Conservation (phyloP, 192 early-diverging fungal genomes). For the Gonapodya prolifera region DNA sequence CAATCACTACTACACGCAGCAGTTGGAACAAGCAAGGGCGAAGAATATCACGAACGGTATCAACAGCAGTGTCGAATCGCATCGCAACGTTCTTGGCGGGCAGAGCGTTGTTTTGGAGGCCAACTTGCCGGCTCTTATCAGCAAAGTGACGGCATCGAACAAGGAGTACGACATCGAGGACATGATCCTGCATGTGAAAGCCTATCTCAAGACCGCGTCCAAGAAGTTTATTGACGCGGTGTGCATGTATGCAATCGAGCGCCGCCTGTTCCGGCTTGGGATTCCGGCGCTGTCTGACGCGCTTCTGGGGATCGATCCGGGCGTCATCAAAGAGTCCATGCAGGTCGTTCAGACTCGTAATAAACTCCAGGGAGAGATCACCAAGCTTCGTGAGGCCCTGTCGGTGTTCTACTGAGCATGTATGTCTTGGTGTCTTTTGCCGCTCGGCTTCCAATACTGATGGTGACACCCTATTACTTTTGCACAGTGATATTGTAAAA, state of each 20-base stretch:
- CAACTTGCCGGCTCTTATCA: too few relatives aligned
- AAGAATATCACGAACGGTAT: not conserved
- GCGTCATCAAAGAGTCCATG: not conserved
- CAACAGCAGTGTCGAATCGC: not conserved
- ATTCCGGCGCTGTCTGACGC: not conserved
- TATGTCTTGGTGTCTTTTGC: too few relatives aligned
- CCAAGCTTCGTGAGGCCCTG: not conserved
- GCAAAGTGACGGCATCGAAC: not conserved
- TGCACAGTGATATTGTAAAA: too few relatives aligned
- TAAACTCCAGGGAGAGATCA: not conserved
- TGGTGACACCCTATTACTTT: too few relatives aligned
- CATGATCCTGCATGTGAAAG: not conserved
- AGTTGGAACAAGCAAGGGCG: not conserved
- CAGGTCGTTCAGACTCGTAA: not conserved
- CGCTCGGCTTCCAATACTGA: too few relatives aligned
- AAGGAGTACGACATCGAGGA: not conserved
- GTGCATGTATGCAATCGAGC: not conserved
- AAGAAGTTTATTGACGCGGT: not conserved
- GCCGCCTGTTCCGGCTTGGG: not conserved
- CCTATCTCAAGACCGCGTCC: not conserved
- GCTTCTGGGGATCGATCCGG: not conserved
- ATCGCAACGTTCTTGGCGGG: not conserved
- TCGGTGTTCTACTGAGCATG: not conserved
- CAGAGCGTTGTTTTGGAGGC: too few relatives aligned
- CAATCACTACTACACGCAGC: not conserved